Evolutionary conservation across 2,329 filamentous ascomycete genomes (phyloP), one percentile per base, ranked within the genome.

Genomic region (Xylariales sp.): DNA sequence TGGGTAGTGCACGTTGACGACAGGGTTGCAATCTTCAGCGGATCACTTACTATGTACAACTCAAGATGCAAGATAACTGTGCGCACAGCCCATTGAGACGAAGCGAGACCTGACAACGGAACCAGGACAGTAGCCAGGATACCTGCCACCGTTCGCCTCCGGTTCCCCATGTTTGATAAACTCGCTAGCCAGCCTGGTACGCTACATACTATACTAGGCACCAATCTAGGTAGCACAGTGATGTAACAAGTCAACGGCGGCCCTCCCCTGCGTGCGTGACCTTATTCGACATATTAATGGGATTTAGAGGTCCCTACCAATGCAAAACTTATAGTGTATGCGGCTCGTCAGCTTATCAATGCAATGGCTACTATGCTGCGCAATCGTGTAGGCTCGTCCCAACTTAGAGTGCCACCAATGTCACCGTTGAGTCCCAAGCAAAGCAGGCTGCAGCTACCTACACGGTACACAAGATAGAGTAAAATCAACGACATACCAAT

Each of bases 331-430:
- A 23, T 23, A 23, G 23, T 1, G 55, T 46, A 59, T 34, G 68
- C 64, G 61, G 64, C 60, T 68, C 65, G 32, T 55, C 61, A 53
- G 65, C 65, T 62, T 59, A 62, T 61, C 63, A 52, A 67, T 61
- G 58, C 67, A 39, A 69, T 46, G 30, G 45, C 55, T 61, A 60
- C 43, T 50, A 56, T 45, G 54, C 23, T 43, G 39, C 45, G 39
- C 23, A 55, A 18, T 30, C 10, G 7, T 43, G n/a, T 18, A 34
- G 50, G 62, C 65, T 65, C 57, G 46, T 65, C 57, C 65, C 48
- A 58, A 52, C 8, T 49, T 45, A 50, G 18, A 60, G 41, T 68
- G 41, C 34, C 45, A 59, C 41, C 41, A 55, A 56, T 61, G 56
- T 55, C 50, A 39, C 45, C 48, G 18, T 30, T 57, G 39, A 34